Evolutionary conservation across 106 monocot genomes (phyloP).

Genomic region (Dendrobium officinale): DNA sequence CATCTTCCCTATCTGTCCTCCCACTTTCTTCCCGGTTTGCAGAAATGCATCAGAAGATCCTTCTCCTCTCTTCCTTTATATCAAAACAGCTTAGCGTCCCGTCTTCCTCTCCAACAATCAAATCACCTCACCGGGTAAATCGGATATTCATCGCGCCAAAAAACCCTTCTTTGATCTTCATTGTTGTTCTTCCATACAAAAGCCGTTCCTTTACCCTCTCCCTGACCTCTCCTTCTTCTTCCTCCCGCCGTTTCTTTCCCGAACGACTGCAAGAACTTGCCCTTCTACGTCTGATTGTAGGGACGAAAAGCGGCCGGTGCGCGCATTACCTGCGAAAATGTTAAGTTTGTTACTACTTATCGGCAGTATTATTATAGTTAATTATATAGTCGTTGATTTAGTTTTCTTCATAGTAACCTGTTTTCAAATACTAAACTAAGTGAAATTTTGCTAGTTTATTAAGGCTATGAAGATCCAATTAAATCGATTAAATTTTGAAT

Average conservation of each 20-base stretch:
- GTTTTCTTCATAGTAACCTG: not conserved
- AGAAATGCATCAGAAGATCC: not conserved
- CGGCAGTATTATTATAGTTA: not conserved
- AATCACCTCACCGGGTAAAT: not conserved
- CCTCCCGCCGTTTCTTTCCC: not conserved
- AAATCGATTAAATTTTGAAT: too few relatives aligned
- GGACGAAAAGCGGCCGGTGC: not conserved
- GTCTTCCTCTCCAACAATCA: slow-evolving; percentile 2
- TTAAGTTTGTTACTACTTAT: not conserved
- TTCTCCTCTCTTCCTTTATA: not conserved
- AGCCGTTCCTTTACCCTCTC: not conserved
- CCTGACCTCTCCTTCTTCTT: not conserved
- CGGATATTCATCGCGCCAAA: not conserved
- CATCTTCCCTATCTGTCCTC: not conserved
- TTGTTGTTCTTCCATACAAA: not conserved
- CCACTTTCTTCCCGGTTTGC: not conserved
- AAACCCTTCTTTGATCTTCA: not conserved
- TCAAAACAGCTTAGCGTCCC: not conserved
- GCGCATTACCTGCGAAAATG: not conserved
- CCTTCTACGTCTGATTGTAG: not conserved
- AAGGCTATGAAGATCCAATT: too few relatives aligned
- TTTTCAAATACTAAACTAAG: not conserved
- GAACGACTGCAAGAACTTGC: not conserved
- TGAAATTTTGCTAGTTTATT: too few relatives aligned
- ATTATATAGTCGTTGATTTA: not conserved